Conservation (phyloP, 1,284 basidiomycete species). For the Leccinum angustisporum region DNA sequence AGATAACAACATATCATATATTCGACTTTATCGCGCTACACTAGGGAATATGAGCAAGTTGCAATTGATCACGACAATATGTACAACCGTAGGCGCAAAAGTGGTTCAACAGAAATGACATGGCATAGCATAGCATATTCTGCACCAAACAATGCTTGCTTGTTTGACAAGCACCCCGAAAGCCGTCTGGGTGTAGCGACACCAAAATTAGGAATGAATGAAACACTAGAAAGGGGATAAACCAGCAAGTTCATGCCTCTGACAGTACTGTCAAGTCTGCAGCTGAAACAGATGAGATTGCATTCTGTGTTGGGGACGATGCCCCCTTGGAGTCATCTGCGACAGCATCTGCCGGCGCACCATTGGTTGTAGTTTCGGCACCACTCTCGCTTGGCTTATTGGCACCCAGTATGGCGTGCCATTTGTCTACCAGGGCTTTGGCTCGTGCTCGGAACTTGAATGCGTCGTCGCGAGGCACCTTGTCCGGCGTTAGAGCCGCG, state of each 20-base stretch:
- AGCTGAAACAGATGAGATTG: conserved; percentile 28
- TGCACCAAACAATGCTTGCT: conserved; percentile 24
- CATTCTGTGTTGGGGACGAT: conserved; percentile 29
- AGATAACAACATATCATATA: conserved; percentile 12
- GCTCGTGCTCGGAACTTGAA: conserved; percentile 86
- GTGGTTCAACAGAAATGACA: conserved; percentile 26
- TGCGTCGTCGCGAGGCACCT: conserved; percentile 82
- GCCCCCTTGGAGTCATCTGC: conserved; percentile 27
- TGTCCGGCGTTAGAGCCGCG: conserved; percentile 60
- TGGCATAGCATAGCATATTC: conserved; percentile 15
- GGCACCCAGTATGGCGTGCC: conserved; percentile 63
- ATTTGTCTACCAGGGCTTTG: conserved; percentile 69
- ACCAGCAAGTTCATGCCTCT: conserved; percentile 37
- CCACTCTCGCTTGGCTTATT: conserved; percentile 42
- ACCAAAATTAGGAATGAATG: conserved; percentile 22
- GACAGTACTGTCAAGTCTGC: conserved; percentile 48
- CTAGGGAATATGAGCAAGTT: conserved; percentile 28
- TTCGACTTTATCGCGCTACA: conserved; percentile 21
- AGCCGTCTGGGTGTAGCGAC: conserved; percentile 12
- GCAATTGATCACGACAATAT: conserved; percentile 29
- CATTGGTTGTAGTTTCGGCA: conserved; percentile 36
- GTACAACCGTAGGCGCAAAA: conserved; percentile 28
- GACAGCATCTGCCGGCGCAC: conserved; percentile 25
- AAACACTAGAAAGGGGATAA: conserved; percentile 8
- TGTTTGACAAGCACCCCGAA: conserved; percentile 14